Conservation (phyloP, 2,329 filamentous ascomycete genomes). For the Apiospora phragmitis region DNA sequence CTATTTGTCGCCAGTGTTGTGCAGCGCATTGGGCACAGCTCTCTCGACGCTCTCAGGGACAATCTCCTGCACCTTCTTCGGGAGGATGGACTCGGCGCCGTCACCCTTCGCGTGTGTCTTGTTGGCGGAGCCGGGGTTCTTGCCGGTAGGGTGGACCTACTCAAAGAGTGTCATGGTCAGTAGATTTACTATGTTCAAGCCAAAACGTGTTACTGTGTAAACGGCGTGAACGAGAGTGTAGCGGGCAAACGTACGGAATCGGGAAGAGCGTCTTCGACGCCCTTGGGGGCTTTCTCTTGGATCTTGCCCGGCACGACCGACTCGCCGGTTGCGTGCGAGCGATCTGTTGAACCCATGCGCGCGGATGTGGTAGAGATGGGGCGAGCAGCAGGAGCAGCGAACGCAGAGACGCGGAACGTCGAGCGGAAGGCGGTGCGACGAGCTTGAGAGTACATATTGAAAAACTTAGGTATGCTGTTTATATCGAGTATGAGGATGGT, state of each 20-base stretch:
- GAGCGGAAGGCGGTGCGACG: not conserved
- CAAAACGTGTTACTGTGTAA: too few relatives aligned
- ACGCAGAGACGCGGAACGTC: not conserved
- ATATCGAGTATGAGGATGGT: too few relatives aligned
- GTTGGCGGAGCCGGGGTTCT: conserved; percentile 12
- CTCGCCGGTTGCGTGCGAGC: conserved; percentile 18
- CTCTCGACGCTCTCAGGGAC: conserved; percentile 19
- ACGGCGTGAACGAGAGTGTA: not conserved
- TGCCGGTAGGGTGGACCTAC: conserved; percentile 18
- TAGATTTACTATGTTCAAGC: too few relatives aligned
- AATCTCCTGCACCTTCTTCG: conserved; percentile 22
- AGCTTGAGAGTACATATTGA: not conserved
- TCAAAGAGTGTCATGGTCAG: not conserved
- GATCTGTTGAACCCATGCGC: not conserved
- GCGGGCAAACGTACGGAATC: conserved; percentile 20
- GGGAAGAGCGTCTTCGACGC: conserved; percentile 16
- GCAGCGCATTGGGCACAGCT: conserved; percentile 19
- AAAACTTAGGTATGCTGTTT: accelerated
- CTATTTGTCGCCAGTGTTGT: conserved; percentile 22
- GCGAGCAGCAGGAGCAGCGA: not conserved
- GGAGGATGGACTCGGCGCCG: conserved; percentile 20
- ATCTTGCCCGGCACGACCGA: conserved; percentile 20
- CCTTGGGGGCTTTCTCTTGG: conserved; percentile 19
- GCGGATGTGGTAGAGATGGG: not conserved
- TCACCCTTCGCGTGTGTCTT: conserved; percentile 21